Evolutionary conservation across 495 filamentous ascomycete species (phyloP).

Genomic region (Margaritispora aquatica): DNA sequence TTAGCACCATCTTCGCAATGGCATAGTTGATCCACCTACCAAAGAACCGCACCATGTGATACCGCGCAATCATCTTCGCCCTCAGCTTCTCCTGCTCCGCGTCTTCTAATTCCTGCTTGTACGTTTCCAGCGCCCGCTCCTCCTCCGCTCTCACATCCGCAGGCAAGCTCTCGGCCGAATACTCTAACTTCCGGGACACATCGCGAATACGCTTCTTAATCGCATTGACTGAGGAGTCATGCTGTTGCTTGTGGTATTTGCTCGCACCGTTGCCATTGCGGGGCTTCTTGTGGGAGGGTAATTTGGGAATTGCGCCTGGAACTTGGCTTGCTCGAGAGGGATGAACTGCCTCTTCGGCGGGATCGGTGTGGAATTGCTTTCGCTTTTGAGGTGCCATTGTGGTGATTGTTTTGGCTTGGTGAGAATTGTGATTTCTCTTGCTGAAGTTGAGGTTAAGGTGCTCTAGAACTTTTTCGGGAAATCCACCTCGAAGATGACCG

Average conservation of each 20-base stretch:
- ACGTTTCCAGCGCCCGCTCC: slow-evolving; percentile 73
- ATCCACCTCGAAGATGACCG: too few relatives aligned
- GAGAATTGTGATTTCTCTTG: too few relatives aligned
- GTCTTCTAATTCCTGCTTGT: slow-evolving; percentile 62
- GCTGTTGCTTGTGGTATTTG: slow-evolving; percentile 32
- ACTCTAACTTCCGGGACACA: slow-evolving; percentile 33
- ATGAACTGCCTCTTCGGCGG: slow-evolving; percentile 29
- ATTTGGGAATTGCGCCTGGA: slow-evolving; percentile 16
- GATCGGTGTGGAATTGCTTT: slow-evolving; percentile 60
- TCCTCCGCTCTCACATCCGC: slow-evolving; percentile 68
- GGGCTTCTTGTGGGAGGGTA: slow-evolving; percentile 21
- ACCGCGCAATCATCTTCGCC: slow-evolving; percentile 72
- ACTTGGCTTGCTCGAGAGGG: slow-evolving; percentile 20
- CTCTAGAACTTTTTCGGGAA: not conserved
- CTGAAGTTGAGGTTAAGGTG: too few relatives aligned
- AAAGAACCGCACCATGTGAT: slow-evolving; percentile 93
- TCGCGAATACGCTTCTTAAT: slow-evolving; percentile 48
- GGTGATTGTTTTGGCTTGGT: not conserved
- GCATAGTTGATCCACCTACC: too few relatives aligned
- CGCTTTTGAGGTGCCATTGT: slow-evolving; percentile 29
- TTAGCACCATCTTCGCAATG: too few relatives aligned
- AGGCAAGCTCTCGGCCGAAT: slow-evolving; percentile 51
- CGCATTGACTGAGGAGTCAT: slow-evolving; percentile 38
- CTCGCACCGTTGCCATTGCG: too few relatives aligned
- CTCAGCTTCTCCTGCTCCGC: slow-evolving; percentile 50